These are phyloP conservation scores for Coniophora puteana DNA, from an alignment of 1,284 basidiomycete species.

Conservation along the genomic window DNA sequence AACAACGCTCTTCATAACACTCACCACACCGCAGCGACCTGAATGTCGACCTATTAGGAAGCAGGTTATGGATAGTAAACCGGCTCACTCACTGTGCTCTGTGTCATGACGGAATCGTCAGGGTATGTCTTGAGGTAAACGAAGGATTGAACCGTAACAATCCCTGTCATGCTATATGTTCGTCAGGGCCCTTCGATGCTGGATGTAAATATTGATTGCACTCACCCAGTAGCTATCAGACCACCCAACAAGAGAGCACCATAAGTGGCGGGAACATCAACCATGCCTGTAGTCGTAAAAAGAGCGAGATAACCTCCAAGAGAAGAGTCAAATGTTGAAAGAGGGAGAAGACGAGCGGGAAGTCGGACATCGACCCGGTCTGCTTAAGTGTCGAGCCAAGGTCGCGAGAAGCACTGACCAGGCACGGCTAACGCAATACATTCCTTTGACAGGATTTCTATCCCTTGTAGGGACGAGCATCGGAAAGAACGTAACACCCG, in stretches of 20 bases:
- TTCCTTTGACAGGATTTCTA: too few species aligned
- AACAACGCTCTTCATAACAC: neutral
- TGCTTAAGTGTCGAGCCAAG: too few species aligned
- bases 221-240: constrained; percentile 36
- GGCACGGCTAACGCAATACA: too few species aligned
- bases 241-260: constrained; percentile 43
- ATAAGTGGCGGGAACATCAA: constrained; percentile 24
- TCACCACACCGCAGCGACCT: constrained; percentile 26
- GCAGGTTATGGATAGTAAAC: constrained; percentile 7
- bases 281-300: too few species aligned
- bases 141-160: constrained; percentile 39
- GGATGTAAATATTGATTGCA: neutral
- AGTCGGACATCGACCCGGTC: too few species aligned
- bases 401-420: too few species aligned
- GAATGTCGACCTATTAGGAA: constrained; percentile 26
- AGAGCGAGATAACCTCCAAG: neutral
- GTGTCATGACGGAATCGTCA: constrained; percentile 28
- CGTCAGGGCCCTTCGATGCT: neutral
- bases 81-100: constrained; percentile 32
- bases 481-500: too few species aligned
- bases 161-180: constrained; percentile 37
- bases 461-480: too few species aligned
- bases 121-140: constrained; percentile 41
- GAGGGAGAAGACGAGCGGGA: too few species aligned
- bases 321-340: constrained; percentile 8